These are phyloP conservation scores for Boletus vinaceobasis DNA, from an alignment of 768 basidiomycete species.

Conservation along the genomic window DNA sequence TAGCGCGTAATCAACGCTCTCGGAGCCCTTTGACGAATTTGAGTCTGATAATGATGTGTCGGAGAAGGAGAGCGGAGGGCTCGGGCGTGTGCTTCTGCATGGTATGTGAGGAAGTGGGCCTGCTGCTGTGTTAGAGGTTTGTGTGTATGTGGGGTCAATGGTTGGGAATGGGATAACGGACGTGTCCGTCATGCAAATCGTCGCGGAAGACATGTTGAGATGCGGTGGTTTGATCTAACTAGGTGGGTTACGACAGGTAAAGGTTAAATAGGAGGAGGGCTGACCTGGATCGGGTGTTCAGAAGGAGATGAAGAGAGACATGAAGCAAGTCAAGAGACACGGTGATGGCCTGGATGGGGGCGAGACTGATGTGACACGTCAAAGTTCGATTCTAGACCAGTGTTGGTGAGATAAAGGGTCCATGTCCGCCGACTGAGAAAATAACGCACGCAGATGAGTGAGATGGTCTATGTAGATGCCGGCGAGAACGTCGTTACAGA, in stretches of 20 bases:
- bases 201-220: slow-evolving; percentile 20
- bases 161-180: slow-evolving; percentile 28
- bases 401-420: slow-evolving; percentile 7
- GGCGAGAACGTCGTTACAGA: slow-evolving; percentile 5
- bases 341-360: not conserved
- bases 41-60: slow-evolving; percentile 14
- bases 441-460: slow-evolving; percentile 7
- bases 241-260: not conserved
- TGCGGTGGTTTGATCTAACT: not conserved
- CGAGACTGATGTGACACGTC: slow-evolving; percentile 1
- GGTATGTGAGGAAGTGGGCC: slow-evolving; percentile 63
- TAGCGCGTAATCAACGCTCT: slow-evolving; percentile 4
- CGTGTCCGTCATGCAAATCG: slow-evolving; percentile 23
- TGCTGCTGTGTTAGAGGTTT: slow-evolving; percentile 52
- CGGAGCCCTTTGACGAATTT: not conserved
- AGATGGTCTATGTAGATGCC: slow-evolving; percentile 1
- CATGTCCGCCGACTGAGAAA: slow-evolving; percentile 1
- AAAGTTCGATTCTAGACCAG: slow-evolving; percentile 14
- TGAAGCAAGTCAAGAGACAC: slow-evolving; percentile 10
- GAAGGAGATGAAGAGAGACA: slow-evolving; percentile 16
- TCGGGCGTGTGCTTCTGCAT: slow-evolving; percentile 37
- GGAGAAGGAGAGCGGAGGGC: slow-evolving; percentile 8
- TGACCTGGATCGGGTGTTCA: slow-evolving; percentile 11
- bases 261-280: not conserved
- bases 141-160: slow-evolving; percentile 24